Percentiles rank a stretch among this genome's conserved stretches.
Evolutionary conservation across 768 basidiomycete genomes (phyloP).

Genomic region (Lepiota subincarnata): DNA sequence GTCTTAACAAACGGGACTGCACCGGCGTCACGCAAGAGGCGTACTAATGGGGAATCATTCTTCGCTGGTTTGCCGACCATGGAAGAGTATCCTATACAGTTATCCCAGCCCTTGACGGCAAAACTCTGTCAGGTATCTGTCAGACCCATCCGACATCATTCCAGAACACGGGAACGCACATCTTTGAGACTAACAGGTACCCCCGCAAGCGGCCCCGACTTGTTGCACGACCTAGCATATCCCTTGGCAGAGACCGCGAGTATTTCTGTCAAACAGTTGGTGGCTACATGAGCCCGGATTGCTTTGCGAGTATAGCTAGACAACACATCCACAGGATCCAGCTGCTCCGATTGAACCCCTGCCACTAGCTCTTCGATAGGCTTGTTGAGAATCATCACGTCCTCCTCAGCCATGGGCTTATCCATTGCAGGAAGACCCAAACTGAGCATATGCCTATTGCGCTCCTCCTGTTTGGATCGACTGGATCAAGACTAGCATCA

Average conservation of each 20-base stretch:
- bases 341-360: constrained; percentile 25
- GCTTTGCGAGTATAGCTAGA: constrained; percentile 45
- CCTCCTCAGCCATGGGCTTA: constrained; percentile 23
- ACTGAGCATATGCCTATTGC: constrained; percentile 25
- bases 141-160: background rate
- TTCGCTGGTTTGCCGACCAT: constrained; percentile 40
- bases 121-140: constrained; percentile 32
- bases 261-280: constrained; percentile 62
- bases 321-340: constrained; percentile 33
- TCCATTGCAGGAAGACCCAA: constrained; percentile 22
- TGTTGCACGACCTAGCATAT: constrained; percentile 31
- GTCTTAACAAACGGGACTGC: constrained; percentile 68
- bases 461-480: constrained; percentile 31
- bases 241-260: constrained; percentile 39
- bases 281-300: constrained; percentile 42
- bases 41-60: constrained; percentile 46
- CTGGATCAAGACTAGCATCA: constrained; percentile 15
- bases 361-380: constrained; percentile 26
- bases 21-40: constrained; percentile 54
- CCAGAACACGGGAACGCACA: constrained; percentile 21
- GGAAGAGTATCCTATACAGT: constrained; percentile 56
- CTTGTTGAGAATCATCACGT: constrained; percentile 26
- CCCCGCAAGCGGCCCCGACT: constrained; percentile 46
- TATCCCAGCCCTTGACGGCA: constrained; percentile 51
- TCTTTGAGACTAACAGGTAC: constrained; percentile 62